These are phyloP conservation scores for Drechslerella dactyloides DNA, from an alignment of 2,329 filamentous ascomycete species.

Conservation along the genomic window DNA sequence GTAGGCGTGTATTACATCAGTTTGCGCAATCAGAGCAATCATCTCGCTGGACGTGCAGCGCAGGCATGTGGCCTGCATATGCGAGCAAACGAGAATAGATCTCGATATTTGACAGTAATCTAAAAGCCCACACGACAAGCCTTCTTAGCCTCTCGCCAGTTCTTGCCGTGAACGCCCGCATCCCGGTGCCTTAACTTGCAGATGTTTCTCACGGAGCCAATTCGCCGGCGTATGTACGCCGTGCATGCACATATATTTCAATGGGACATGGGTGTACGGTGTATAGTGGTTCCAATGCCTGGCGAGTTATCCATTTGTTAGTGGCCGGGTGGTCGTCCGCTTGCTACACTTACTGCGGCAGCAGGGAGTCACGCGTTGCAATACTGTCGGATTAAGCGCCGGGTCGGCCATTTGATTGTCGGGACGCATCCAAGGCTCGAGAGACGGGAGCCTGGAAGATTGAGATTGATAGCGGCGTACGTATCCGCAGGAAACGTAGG, in stretches of 20 bases:
- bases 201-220: too few relatives aligned
- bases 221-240: too few relatives aligned
- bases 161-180: too few relatives aligned
- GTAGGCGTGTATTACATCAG: not conserved
- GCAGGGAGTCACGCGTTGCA: constrained; percentile 37
- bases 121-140: constrained; percentile 3
- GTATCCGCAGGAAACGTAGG: too few relatives aligned
- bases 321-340: not conserved
- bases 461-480: not conserved
- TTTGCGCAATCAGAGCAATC: constrained; percentile 8
- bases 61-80: not conserved
- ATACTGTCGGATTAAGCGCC: constrained; percentile 50
- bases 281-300: too few relatives aligned
- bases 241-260: too few relatives aligned
- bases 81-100: constrained; percentile 1
- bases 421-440: not conserved
- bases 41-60: not conserved
- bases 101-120: not conserved
- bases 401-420: constrained; percentile 25
- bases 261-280: constrained; percentile 4
- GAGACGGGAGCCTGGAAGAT: not conserved
- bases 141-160: constrained; percentile 8
- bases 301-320: constrained; percentile 17
- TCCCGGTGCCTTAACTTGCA: too few relatives aligned
- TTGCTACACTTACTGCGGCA: constrained; percentile 37